Percentiles rank a stretch among this genome's conserved stretches.
Evolutionary conservation across 83 land plant genomes (phyloP).

Genomic region (Picea mariana): DNA sequence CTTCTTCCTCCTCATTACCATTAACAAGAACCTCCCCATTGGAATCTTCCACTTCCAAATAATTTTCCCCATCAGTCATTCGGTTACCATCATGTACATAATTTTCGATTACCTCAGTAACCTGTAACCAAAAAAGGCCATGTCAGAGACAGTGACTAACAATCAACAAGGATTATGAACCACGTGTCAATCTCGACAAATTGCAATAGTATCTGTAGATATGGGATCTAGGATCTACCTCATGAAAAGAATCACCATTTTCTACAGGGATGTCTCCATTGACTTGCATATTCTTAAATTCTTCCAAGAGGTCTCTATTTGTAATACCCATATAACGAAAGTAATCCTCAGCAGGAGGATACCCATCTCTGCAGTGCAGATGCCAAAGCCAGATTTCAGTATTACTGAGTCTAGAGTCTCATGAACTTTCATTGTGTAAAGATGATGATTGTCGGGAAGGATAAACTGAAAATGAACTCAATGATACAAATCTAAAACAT

Average conservation of each 20-base stretch:
- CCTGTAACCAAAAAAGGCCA: background rate
- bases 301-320: background rate
- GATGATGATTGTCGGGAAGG: background rate
- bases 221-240: background rate
- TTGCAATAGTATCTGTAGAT: background rate
- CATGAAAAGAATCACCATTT: constrained; percentile 9
- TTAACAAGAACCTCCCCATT: constrained; percentile 12
- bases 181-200: background rate
- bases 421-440: background rate
- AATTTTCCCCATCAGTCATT: background rate
- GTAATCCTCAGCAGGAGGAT: constrained; percentile 9
- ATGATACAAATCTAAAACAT: background rate
- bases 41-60: constrained; percentile 6
- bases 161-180: background rate
- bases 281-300: background rate
- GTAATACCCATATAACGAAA: background rate
- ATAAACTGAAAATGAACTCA: background rate
- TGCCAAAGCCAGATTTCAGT: background rate
- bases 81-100: constrained; percentile 1
- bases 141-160: background rate
- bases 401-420: background rate
- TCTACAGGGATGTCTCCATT: background rate
- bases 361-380: background rate
- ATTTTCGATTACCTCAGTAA: constrained; percentile 6
- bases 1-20: constrained; percentile 7